These are phyloP conservation scores for Acer negundo DNA, from an alignment of 345 rosid species.

Conservation along the genomic window DNA sequence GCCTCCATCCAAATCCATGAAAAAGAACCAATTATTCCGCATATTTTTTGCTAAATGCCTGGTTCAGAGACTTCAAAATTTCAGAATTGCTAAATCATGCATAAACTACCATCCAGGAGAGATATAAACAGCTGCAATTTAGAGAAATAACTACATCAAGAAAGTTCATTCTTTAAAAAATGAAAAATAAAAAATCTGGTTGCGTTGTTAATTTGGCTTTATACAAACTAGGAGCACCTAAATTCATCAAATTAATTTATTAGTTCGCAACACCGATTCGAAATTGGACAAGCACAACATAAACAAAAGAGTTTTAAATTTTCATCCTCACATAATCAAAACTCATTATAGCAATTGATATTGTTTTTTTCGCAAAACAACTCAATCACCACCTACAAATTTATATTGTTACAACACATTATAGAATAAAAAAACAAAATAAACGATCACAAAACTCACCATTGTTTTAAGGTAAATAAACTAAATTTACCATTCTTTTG, in stretches of 20 bases:
- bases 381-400: not conserved
- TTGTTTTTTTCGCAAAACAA: not conserved
- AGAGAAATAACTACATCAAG: not conserved
- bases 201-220: not conserved
- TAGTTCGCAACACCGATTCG: not conserved
- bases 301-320: too few relatives aligned
- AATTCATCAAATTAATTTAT: conserved; percentile 8
- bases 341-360: not conserved
- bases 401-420: not conserved
- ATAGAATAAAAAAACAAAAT: too few relatives aligned
- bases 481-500: not conserved
- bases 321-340: not conserved
- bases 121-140: conserved; percentile 20
- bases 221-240: not conserved
- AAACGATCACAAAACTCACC: not conserved
- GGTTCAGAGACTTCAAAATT: conserved; percentile 23
- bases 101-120: conserved; percentile 5
- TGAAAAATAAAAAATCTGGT: not conserved
- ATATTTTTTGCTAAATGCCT: conserved; percentile 22
- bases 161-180: not conserved
- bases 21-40: conserved; percentile 46
- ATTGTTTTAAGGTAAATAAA: not conserved
- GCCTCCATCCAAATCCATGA: conserved; percentile 53
- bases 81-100: conserved; percentile 7
- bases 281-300: conserved; percentile 1